Base-by-base conservation (phyloP, 306 rosid genomes). In the Herpetospermum pedunculosum region DNA sequence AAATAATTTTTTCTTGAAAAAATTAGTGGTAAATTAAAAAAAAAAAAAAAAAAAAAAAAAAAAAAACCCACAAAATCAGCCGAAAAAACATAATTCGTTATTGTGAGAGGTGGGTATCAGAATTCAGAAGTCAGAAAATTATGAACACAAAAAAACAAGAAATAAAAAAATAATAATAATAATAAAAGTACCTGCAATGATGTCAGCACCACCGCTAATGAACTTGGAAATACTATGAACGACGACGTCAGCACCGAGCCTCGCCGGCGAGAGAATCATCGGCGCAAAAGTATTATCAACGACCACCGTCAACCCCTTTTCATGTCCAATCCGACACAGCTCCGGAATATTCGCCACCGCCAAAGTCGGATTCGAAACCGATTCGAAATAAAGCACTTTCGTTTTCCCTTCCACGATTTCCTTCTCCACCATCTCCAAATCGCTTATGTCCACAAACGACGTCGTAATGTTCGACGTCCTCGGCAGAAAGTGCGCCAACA, bases 181-280 rank as follows among this genome's bases (percentile, higher is more conserved):
- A n/a, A n/a, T n/a, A 55, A 23, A 14, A 70, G 68, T 77, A 92
- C 99, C 99, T 74, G 99, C 99, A 64, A 95, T 91, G 21, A 95
- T 82, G 54, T 95, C 99, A 54, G 99, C 97, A 74, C 96, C 97
- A 70, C 99, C 99, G 78, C 99, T 95, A 68, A 95, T 83, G 70
- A 88, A 95, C 77, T 95, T 95, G 57, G 99, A 82, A 76, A 95
- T 91, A 76, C 99, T 95, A 23, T 95, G 99, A 38, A 95, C 48
- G 2, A 95, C 96, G 0, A 89, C 97, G 44, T 95, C 99, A 8
- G 99, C 99, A 1, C 99, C 99, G 3, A 88, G 99, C 5, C 84
- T 73, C 5, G 84, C 92, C 4, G 99, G 99, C 0, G 97, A 88
- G 5, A 95, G 35, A 38, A 95, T 80, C 99, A 95, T 88, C 4